Base-by-base conservation (phyloP, 306 rosid species). In the Fragaria nilgerrensis region DNA sequence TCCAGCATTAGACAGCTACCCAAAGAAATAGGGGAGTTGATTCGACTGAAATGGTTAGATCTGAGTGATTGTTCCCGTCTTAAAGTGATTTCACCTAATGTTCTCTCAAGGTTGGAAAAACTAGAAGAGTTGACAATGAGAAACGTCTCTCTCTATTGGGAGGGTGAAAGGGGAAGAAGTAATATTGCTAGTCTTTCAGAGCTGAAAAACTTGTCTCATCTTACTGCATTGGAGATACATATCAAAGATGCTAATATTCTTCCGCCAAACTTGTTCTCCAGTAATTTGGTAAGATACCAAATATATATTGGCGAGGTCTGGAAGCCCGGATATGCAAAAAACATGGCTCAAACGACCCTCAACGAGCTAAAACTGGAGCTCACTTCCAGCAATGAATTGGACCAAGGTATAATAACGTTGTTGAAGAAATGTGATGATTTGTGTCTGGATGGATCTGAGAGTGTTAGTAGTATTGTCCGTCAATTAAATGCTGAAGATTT, bases 121-220 rank as follows among this genome's bases (percentile, higher is more conserved):
- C 10, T 52, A 5, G 23, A 52, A 52, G 23, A 5, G 0, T 52
- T 52, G 2, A 5, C n/a, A 17, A 1, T 50, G 56, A 50, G 56
- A 5, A 50, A 50, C 56, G 9, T 17, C 56, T 6, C 0, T 17
- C 9, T 1, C 22, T 5, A 17, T 1, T 50, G 56, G 56, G 56
- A 50, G 22, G 22, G 22, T 50, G 10, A 50, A 16, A 50, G 22
- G 56, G 55, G 10, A 41, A 36, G 75, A 43, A 68, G 14, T 2
- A 72, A 79, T 27, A 27, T 27, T 36, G 82, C 77, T 9, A 72
- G 77, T 22, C n/a, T 72, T 13, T 59, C 48, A 0, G 81, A 77
- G 58, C 37, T 77, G 2, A 77, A 4, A 0, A 2, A 55, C 68
- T 69, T 77, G 41, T 5, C 45, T 11, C 53, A 2, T 1, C 37